Base-by-base conservation (phyloP, 2,329 filamentous ascomycete species). In the Pseudocercospora cruenta region DNA sequence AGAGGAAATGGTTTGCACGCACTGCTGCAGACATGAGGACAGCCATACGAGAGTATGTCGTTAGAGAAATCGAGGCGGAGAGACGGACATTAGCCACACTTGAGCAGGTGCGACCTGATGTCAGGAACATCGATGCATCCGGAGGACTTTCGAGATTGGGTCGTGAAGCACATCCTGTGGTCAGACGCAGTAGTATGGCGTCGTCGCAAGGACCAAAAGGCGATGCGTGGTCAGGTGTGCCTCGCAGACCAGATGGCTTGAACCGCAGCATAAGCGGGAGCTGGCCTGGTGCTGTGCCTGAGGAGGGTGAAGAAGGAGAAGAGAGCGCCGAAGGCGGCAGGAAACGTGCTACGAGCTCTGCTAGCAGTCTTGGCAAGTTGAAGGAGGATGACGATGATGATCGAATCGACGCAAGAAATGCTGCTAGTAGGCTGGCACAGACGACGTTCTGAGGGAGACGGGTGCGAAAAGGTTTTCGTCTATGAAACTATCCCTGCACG, bases 171-270 rank as follows among this genome's bases (percentile, higher is more conserved):
- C 93, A 97, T 77, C 94, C 95, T 2, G 82, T 89, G 4, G 81
- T 82, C 31, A 88, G 95, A 62, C 88, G 94, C 67, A 94, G 88
- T 78, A 95, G 88, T 78, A 81, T 97, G 71, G 91, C 92, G 16
- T 91, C 92, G 55, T 95, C 91, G 74, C 95, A 99, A 80, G 95
- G 95, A 0, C 94, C 95, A 58, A 96, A 96, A 82, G 95, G 95
- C n/a, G 95, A 99, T 79, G 91, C 95, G 16, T 99, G 95, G 95
- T 97, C 93, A 74, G 95, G 95, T 65, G 93, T 97, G 28, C 92
- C 94, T 39, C 87, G 95, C 68, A 87, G 92, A 63, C 88, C 90
- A 31, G 92, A 96, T 73, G 90, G 89, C n/a, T 80, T 93, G 63
- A 90, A 87, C 75, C 86, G 93, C 73, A 94, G 90, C 76, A 85